Evolutionary conservation across 208 protist species (phyloP).

Genomic region (Wallacemonas sp.): DNA sequence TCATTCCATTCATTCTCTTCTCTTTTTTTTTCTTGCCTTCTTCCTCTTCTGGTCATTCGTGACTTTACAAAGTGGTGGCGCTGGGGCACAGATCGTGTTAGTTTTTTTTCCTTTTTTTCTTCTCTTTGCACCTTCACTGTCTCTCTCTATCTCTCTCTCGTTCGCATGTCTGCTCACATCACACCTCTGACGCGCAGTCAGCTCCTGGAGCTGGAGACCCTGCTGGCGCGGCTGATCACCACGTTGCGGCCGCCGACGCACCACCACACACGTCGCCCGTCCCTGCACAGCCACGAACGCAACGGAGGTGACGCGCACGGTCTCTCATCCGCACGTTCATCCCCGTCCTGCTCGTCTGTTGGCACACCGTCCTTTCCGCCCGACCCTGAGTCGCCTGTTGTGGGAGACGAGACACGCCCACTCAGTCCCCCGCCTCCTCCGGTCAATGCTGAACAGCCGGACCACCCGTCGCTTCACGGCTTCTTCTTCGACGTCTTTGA

Average conservation of each 20-base stretch:
- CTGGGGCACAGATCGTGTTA: too few species aligned
- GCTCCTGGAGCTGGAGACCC: slow-evolving; percentile 60
- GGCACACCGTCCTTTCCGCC: neutral
- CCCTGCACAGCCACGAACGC: neutral
- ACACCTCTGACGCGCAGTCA: slow-evolving; percentile 70
- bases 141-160: neutral
- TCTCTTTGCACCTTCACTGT: slow-evolving; percentile 9
- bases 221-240: slow-evolving; percentile 40
- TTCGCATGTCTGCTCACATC: slow-evolving; percentile 43
- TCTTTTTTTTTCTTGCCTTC: neutral
- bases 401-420: too few species aligned
- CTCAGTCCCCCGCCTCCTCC: too few species aligned
- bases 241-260: neutral
- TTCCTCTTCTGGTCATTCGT: slow-evolving; percentile 7
- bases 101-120: slow-evolving; percentile 3
- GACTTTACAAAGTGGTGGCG: neutral
- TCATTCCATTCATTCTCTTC: too few species aligned
- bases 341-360: neutral
- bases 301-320: neutral
- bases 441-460: too few species aligned
- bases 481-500: slow-evolving; percentile 67
- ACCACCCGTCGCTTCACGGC: slow-evolving; percentile 52
- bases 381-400: neutral
- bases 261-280: slow-evolving; percentile 4
- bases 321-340: neutral